These are phyloP conservation scores for Colletotrichum tabaci DNA, from an alignment of 2,329 filamentous ascomycete species.

Conservation along the genomic window DNA sequence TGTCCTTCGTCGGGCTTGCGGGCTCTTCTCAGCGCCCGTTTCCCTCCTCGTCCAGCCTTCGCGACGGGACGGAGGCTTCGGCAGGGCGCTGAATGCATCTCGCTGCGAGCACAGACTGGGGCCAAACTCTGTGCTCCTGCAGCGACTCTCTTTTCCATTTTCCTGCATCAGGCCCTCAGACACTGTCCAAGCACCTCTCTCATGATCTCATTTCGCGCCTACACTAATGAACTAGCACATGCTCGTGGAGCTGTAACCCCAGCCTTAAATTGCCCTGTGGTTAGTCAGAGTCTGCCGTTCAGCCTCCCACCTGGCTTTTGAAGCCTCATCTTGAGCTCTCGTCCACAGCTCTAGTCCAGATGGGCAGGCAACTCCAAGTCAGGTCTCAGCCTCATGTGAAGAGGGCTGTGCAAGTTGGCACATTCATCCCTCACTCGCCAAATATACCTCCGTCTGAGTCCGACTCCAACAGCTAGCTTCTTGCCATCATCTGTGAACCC, in stretches of 20 bases:
- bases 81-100: slow-evolving; percentile 27
- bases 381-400: slow-evolving; percentile 15
- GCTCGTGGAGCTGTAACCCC: not conserved
- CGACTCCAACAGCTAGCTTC: slow-evolving; percentile 5
- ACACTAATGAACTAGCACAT: too few relatives aligned
- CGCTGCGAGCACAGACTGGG: slow-evolving; percentile 35
- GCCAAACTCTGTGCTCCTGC: slow-evolving; percentile 42
- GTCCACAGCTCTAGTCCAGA: not conserved
- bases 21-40: slow-evolving; percentile 31
- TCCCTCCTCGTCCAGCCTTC: not conserved
- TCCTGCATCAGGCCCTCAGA: slow-evolving; percentile 20
- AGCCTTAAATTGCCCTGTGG: not conserved
- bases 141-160: slow-evolving; percentile 1
- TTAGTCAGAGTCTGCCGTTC: too few relatives aligned
- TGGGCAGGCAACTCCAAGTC: not conserved
- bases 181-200: slow-evolving; percentile 22
- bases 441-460: not conserved
- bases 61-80: slow-evolving; percentile 10
- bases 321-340: not conserved
- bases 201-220: not conserved
- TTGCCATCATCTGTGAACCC: not conserved
- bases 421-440: not conserved
- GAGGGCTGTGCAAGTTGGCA: slow-evolving; percentile 5
- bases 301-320: not conserved
- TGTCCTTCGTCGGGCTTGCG: slow-evolving; percentile 31